Conservation (phyloP, 176 grass and related monocot species). For the Aegilops speltoides region DNA sequence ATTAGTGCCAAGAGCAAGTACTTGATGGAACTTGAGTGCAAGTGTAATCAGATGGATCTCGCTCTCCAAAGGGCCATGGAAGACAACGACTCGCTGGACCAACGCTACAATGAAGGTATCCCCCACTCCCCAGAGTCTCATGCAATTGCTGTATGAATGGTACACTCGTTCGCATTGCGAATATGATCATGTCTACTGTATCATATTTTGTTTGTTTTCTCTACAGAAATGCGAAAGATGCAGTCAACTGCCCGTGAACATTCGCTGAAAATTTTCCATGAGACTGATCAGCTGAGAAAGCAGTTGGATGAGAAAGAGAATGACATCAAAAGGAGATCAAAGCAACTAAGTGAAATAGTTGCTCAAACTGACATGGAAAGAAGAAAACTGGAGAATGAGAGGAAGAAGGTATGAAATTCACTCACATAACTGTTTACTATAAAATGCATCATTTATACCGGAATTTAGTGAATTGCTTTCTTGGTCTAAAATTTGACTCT, state of each 20-base stretch:
- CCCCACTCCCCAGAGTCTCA: not conserved
- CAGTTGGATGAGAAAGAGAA: constrained; percentile 46
- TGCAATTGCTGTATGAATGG: not conserved
- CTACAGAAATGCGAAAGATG: constrained; percentile 54
- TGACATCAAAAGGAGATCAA: constrained; percentile 29
- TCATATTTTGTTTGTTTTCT: not conserved
- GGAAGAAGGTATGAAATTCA: constrained; percentile 37
- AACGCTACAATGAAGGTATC: constrained; percentile 54
- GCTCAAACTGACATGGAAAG: constrained; percentile 57
- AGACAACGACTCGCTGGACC: constrained; percentile 38
- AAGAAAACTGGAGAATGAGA: constrained; percentile 58
- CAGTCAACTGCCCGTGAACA: constrained; percentile 36
- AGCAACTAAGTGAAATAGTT: constrained; percentile 36
- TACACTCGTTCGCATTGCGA: not conserved
- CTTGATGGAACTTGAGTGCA: constrained; percentile 37
- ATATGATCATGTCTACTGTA: not conserved
- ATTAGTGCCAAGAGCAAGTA: constrained; percentile 46
- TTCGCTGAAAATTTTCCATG: constrained; percentile 31
- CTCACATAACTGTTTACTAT: not conserved
- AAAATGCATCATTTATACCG: not conserved
- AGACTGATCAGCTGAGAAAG: constrained; percentile 42
- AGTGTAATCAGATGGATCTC: constrained; percentile 44
- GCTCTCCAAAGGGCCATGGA: constrained; percentile 45
- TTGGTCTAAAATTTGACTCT: not conserved
- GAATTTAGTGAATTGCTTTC: constrained; percentile 22